phyloP scores from a whole-genome alignment of 257 asterid species.

The Nyctanthes arbortristis region DNA sequence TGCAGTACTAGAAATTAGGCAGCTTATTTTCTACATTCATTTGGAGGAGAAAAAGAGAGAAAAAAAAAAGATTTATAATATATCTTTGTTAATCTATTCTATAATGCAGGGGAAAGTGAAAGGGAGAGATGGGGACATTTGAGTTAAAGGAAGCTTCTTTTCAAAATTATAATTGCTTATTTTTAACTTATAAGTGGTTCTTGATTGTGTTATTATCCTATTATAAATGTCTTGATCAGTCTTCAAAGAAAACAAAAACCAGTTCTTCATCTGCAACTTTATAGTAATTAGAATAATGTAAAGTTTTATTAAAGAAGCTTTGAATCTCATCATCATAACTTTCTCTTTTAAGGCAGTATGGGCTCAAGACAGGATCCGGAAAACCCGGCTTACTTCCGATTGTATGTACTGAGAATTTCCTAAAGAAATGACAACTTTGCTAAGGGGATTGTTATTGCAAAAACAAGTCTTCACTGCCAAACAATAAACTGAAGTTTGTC shows the following conservation, averaged over 20 bases:
- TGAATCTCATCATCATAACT: slow-evolving; percentile 33
- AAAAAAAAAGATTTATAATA: background rate
- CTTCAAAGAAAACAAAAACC: slow-evolving; percentile 8
- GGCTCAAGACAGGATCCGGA: slow-evolving; percentile 57
- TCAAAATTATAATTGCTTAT: slow-evolving; percentile 12
- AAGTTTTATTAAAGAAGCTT: slow-evolving; percentile 24
- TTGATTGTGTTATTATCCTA: background rate
- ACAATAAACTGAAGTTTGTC: too few relatives aligned
- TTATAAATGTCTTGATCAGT: background rate
- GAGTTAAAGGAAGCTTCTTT: slow-evolving; percentile 33
- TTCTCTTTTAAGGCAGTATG: slow-evolving; percentile 16
- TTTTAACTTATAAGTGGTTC: background rate
- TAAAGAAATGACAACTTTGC: background rate
- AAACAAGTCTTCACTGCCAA: too few relatives aligned
- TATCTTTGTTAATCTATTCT: slow-evolving; percentile 12
- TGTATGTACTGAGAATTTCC: background rate
- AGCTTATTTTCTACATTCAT: slow-evolving; percentile 22
- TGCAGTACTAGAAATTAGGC: slow-evolving; percentile 31
- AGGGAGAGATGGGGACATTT: slow-evolving; percentile 36
- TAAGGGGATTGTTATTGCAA: too few relatives aligned
- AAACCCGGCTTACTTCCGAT: slow-evolving; percentile 34
- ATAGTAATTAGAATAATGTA: background rate
- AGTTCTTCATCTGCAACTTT: slow-evolving; percentile 9
- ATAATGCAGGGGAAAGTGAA: slow-evolving; percentile 28
- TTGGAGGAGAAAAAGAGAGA: slow-evolving; percentile 3